These are phyloP conservation scores for Tephrocybe sp. DNA, from an alignment of 768 basidiomycete genomes.

Conservation along the genomic window DNA sequence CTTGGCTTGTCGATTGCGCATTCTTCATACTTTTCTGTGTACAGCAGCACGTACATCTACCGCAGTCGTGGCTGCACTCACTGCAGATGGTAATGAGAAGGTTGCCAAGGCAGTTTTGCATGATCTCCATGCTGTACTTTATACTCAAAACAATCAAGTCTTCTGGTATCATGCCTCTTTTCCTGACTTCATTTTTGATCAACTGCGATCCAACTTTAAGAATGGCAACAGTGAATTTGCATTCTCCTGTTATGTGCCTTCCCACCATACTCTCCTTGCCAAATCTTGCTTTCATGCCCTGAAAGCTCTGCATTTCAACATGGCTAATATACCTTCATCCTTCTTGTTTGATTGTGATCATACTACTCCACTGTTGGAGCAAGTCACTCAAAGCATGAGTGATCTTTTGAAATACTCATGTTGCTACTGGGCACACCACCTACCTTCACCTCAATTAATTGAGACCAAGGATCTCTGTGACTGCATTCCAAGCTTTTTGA, in stretches of 20 bases:
- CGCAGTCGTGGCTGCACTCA: slow-evolving; percentile 11
- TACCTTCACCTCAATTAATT: neutral
- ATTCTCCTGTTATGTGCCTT: no score
- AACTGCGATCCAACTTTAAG: neutral
- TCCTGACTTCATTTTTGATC: slow-evolving; percentile 23
- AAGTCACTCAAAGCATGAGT: slow-evolving; percentile 12
- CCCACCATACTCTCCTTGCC: no score
- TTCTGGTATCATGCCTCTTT: slow-evolving; percentile 26
- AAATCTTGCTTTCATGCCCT: slow-evolving; percentile 20
- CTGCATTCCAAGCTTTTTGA: slow-evolving; percentile 13
- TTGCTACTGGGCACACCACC: slow-evolving; percentile 6
- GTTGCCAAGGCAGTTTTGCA: slow-evolving; percentile 4
- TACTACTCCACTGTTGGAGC: slow-evolving; percentile 1
- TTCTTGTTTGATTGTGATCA: slow-evolving; percentile 16
- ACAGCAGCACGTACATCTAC: slow-evolving; percentile 17
- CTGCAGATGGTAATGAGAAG: neutral
- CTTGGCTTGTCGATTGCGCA: no score
- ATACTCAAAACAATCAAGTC: slow-evolving; percentile 15
- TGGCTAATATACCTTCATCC: slow-evolving; percentile 18
- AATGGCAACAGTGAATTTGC: neutral
- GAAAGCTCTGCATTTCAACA: slow-evolving; percentile 21
- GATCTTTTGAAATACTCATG: slow-evolving; percentile 1
- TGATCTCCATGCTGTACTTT: slow-evolving; percentile 22
- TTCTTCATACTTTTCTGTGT: slow-evolving; percentile 19
- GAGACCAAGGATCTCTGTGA: no score